phyloP scores from a whole-genome alignment of 306 rosid genomes.

The Sechiopsis laciniata region DNA sequence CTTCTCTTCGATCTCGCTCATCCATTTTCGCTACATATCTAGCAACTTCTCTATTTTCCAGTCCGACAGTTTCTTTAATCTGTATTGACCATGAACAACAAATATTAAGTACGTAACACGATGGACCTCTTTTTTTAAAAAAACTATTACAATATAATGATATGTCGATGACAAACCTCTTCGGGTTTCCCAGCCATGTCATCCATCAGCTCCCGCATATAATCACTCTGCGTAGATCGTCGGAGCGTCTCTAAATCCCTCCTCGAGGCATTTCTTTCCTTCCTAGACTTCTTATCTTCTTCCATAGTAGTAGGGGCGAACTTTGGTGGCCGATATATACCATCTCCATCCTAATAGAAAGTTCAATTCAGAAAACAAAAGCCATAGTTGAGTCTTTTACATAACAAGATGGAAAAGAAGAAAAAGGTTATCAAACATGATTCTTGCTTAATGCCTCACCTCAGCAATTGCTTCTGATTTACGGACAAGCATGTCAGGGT shows the following conservation, averaged over 20 bases:
- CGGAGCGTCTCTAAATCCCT: slow-evolving; percentile 54
- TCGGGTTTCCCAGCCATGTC: slow-evolving; percentile 77
- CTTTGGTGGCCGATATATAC: slow-evolving; percentile 46
- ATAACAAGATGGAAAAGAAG: background rate
- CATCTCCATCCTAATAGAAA: slow-evolving; percentile 44
- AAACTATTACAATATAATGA: slow-evolving; percentile 12
- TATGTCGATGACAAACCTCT: slow-evolving; percentile 47
- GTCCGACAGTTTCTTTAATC: slow-evolving; percentile 60
- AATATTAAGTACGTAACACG: slow-evolving; percentile 13
- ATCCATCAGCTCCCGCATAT: slow-evolving; percentile 50
- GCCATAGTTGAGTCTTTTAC: background rate
- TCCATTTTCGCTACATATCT: slow-evolving; percentile 53
- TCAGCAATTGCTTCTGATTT: slow-evolving; percentile 34
- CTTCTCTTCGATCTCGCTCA: slow-evolving; percentile 66
- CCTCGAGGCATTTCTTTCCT: slow-evolving; percentile 61
- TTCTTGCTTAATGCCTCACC: slow-evolving; percentile 33
- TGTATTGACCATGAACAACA: slow-evolving; percentile 33
- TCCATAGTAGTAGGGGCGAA: slow-evolving; percentile 72
- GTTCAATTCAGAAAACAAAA: slow-evolving; percentile 21
- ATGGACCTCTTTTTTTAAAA: slow-evolving; percentile 16
- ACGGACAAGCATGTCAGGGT: slow-evolving; percentile 66
- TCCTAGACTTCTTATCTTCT: slow-evolving; percentile 47
- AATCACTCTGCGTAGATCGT: slow-evolving; percentile 55
- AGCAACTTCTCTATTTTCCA: slow-evolving; percentile 54
- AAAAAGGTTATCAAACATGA: background rate